These are phyloP conservation scores for Chrysosporium keratinophilum DNA, from an alignment of 2,329 filamentous ascomycete genomes.

Conservation along the genomic window DNA sequence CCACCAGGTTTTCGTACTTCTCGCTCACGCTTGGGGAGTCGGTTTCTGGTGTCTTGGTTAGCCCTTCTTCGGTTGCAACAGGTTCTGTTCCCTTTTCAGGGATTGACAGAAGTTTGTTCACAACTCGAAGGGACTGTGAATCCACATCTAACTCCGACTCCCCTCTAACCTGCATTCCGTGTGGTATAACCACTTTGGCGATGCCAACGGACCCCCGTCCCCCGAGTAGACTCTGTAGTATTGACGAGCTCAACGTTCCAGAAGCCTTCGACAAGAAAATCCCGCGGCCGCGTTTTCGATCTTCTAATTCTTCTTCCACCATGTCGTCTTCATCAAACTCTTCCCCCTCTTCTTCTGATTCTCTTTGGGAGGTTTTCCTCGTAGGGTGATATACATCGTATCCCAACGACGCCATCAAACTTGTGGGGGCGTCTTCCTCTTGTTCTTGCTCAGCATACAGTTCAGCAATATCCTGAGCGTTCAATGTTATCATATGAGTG, in stretches of 20 bases:
- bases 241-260: conserved; percentile 6
- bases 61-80: background rate
- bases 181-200: conserved; percentile 15
- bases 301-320: conserved; percentile 20
- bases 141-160: conserved; percentile 20
- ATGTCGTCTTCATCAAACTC: conserved; percentile 35
- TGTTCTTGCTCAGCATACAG: conserved; percentile 34
- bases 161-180: conserved; percentile 2
- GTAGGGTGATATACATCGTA: conserved; percentile 45
- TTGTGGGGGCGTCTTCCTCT: conserved; percentile 26
- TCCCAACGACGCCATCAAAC: conserved; percentile 33
- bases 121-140: conserved; percentile 26
- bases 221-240: conserved; percentile 15
- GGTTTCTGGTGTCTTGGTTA: background rate
- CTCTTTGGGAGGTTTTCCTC: conserved; percentile 25
- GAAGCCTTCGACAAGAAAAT: background rate
- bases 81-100: conserved; percentile 9
- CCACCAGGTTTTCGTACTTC: conserved; percentile 46
- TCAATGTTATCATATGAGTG: conserved; percentile 34
- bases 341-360: conserved; percentile 38
- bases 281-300: background rate
- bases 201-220: conserved; percentile 14
- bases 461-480: conserved; percentile 39
- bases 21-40: background rate
- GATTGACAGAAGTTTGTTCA: conserved; percentile 28